A percentile compares a stretch with the other conserved stretches of the same genome.
These are phyloP conservation scores for Pezicula radicicola DNA, from an alignment of 2,329 filamentous ascomycete species.

Conservation along the genomic window DNA sequence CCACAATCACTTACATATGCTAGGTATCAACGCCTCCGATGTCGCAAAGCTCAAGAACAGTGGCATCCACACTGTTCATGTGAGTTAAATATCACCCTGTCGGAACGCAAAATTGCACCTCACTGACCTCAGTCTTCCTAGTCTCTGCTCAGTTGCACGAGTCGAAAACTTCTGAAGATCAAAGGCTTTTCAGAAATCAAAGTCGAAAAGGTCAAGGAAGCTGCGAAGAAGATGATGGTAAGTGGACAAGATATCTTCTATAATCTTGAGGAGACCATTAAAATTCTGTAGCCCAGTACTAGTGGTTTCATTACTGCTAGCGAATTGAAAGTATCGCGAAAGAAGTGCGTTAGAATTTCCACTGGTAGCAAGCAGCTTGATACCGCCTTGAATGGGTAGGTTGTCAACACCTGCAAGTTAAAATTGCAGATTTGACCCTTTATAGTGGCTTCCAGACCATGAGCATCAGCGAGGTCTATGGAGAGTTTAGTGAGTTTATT, in stretches of 20 bases:
- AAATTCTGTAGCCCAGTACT: slow-evolving; percentile 45
- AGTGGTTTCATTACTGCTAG: slow-evolving; percentile 64
- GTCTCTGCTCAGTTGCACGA: slow-evolving; percentile 58
- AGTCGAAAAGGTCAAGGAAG: slow-evolving; percentile 69
- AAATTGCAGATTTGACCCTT: slow-evolving; percentile 2
- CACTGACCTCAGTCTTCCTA: slow-evolving; percentile 24
- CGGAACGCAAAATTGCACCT: background rate
- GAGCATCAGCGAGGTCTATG: slow-evolving; percentile 65
- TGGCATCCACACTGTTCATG: slow-evolving; percentile 61
- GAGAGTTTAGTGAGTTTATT: slow-evolving; percentile 46
- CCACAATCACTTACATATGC: slow-evolving; percentile 7
- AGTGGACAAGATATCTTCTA: slow-evolving; percentile 6
- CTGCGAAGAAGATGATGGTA: slow-evolving; percentile 42
- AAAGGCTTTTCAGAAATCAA: slow-evolving; percentile 70
- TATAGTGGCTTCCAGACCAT: slow-evolving; percentile 64
- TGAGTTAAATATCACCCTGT: slow-evolving; percentile 29
- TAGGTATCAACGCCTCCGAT: slow-evolving; percentile 61
- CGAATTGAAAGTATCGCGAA: slow-evolving; percentile 60
- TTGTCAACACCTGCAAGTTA: background rate
- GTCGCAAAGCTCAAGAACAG: slow-evolving; percentile 63
- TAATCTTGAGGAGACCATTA: slow-evolving; percentile 3
- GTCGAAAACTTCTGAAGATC: slow-evolving; percentile 60
- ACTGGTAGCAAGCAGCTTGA: slow-evolving; percentile 71
- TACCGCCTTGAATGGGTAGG: slow-evolving; percentile 58
- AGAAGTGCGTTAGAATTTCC: slow-evolving; percentile 61